Percentiles rank a stretch among this genome's conserved stretches.
phyloP scores from a whole-genome alignment of 2,329 filamentous ascomycete genomes.

The Neodidymelliopsis sp. region DNA sequence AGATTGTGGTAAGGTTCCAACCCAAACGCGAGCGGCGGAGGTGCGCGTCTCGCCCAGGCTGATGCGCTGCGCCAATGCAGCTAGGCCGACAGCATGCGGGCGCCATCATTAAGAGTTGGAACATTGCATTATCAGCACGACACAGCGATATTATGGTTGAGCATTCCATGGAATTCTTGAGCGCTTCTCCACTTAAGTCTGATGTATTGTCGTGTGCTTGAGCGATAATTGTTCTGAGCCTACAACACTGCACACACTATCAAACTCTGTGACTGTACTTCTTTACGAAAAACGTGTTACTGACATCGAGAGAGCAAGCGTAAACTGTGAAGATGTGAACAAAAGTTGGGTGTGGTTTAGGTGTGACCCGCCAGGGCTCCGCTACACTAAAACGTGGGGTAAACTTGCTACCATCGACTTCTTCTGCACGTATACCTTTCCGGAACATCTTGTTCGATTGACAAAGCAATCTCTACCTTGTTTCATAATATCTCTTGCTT shows the following conservation, averaged over 20 bases:
- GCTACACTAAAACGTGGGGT: slow-evolving; percentile 13
- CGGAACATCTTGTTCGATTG: not conserved
- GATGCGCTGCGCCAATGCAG: slow-evolving; percentile 4
- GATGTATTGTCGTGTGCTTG: too few relatives aligned
- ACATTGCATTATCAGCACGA: not conserved
- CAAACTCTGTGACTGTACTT: too few relatives aligned
- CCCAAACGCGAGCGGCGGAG: not conserved
- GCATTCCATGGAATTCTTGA: too few relatives aligned
- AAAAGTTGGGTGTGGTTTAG: not conserved
- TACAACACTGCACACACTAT: too few relatives aligned
- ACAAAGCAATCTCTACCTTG: too few relatives aligned
- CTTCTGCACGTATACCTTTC: not conserved
- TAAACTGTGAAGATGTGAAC: too few relatives aligned
- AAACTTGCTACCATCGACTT: not conserved
- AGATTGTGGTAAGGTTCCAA: not conserved
- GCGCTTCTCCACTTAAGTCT: too few relatives aligned
- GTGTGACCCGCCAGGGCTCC: not conserved
- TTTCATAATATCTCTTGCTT: too few relatives aligned
- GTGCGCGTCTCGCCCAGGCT: slow-evolving; percentile 21
- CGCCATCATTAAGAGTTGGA: too few relatives aligned
- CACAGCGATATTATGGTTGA: not conserved
- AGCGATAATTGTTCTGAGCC: too few relatives aligned
- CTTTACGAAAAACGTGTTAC: too few relatives aligned
- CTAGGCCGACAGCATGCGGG: not conserved
- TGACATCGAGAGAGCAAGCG: too few relatives aligned